phyloP scores from a whole-genome alignment of 2,329 filamentous ascomycete genomes.

The Sclerotinia nivalis region DNA sequence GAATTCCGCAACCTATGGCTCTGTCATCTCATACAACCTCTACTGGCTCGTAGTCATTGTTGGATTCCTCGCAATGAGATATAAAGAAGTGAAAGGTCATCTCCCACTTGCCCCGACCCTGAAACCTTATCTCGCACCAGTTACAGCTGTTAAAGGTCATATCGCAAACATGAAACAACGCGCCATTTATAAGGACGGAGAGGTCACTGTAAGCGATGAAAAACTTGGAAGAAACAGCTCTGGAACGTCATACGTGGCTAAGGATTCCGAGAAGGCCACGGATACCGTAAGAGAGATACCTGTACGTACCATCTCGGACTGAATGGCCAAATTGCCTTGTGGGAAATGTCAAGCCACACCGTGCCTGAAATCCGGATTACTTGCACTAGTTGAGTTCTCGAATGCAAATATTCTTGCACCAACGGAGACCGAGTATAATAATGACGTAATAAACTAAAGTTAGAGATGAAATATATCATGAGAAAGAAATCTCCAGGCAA shows the following conservation, averaged over 20 bases:
- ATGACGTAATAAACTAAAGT: not conserved
- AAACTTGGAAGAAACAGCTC: not conserved
- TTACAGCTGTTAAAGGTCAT: not conserved
- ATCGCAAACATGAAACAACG: constrained; percentile 19
- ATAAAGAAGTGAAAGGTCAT: constrained; percentile 59
- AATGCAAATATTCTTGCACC: not conserved
- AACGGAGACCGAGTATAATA: not conserved
- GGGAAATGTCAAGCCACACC: not conserved
- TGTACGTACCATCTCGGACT: constrained; percentile 25
- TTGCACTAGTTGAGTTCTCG: not conserved
- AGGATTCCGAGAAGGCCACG: constrained; percentile 18
- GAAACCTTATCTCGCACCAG: constrained; percentile 13
- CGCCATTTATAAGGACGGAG: constrained; percentile 10
- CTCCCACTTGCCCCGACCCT: constrained; percentile 41
- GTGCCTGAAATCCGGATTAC: not conserved
- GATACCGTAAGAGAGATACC: constrained; percentile 22
- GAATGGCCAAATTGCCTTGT: not conserved
- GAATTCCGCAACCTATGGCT: constrained; percentile 85
- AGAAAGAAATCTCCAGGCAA: not conserved
- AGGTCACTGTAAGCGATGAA: not conserved
- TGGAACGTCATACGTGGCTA: constrained; percentile 12
- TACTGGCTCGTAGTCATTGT: constrained; percentile 78
- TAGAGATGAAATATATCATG: not conserved
- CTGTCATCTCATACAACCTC: constrained; percentile 81
- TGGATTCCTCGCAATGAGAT: constrained; percentile 64